Conservation (phyloP, 2,329 filamentous ascomycete genomes). For the Blastomyces emzantsi region DNA sequence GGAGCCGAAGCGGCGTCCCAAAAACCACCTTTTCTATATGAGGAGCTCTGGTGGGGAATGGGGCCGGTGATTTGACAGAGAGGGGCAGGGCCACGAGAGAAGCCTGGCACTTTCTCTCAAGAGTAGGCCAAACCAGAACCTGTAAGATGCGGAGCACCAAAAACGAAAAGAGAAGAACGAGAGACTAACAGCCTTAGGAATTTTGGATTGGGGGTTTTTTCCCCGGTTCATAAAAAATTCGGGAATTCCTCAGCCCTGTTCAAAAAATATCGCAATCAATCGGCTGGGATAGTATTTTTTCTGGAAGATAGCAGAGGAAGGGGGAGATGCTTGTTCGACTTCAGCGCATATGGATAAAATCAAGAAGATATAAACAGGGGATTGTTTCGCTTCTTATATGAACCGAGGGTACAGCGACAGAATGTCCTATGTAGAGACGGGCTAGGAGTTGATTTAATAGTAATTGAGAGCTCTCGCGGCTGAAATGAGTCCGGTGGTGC, state of each 20-base stretch:
- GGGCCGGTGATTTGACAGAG: background rate
- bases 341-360: background rate
- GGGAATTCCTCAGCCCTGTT: background rate
- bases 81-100: background rate
- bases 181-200: background rate
- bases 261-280: background rate
- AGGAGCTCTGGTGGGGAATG: background rate
- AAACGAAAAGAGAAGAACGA: background rate
- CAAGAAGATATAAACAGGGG: background rate
- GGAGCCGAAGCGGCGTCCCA: background rate
- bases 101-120: background rate
- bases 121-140: background rate
- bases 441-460: constrained; percentile 1
- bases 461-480: constrained; percentile 3
- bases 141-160: background rate
- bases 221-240: background rate
- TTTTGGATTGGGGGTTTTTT: background rate
- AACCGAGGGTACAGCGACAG: background rate
- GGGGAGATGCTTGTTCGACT: background rate
- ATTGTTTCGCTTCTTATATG: background rate
- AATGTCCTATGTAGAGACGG: background rate
- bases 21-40: background rate
- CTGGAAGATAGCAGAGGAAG: background rate
- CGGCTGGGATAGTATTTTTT: background rate
- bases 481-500: background rate